Conservation (phyloP, 2,329 filamentous ascomycete species). For the Ceratocystis albifundus region DNA sequence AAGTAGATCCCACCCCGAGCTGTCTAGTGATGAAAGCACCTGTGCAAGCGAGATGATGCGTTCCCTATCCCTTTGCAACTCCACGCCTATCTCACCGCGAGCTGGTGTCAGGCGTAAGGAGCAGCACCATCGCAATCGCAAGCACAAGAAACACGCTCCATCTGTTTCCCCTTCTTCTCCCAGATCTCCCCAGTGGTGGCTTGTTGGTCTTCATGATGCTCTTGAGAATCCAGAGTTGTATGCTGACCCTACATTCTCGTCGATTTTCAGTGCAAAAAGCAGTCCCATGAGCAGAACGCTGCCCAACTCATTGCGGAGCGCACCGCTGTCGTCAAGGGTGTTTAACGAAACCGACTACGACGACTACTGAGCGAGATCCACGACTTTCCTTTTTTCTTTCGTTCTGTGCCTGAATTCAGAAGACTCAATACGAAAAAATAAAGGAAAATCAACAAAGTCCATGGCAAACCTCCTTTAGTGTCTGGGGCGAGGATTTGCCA, state of each 20-base stretch:
- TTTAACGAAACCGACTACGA: conserved; percentile 40
- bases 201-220: conserved; percentile 33
- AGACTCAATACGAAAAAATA: background rate
- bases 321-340: conserved; percentile 85
- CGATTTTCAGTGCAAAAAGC: conserved; percentile 74
- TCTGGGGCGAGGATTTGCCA: background rate
- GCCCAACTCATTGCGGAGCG: conserved; percentile 85
- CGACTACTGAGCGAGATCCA: conserved; percentile 19
- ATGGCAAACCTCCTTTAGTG: background rate
- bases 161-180: conserved; percentile 17
- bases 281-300: conserved; percentile 87
- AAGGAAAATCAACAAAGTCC: background rate
- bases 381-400: background rate
- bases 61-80: background rate
- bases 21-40: background rate
- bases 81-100: background rate
- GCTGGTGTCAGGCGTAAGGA: background rate
- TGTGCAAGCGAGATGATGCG: background rate
- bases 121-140: background rate
- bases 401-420: background rate
- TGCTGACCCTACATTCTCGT: conserved; percentile 29
- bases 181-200: conserved; percentile 29
- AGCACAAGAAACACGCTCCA: conserved; percentile 16
- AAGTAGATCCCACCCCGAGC: conserved; percentile 31
- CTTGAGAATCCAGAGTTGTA: conserved; percentile 30